Evolutionary conservation across 805 yeast species (phyloP).

Genomic region (Blastobotrys attinorum): DNA sequence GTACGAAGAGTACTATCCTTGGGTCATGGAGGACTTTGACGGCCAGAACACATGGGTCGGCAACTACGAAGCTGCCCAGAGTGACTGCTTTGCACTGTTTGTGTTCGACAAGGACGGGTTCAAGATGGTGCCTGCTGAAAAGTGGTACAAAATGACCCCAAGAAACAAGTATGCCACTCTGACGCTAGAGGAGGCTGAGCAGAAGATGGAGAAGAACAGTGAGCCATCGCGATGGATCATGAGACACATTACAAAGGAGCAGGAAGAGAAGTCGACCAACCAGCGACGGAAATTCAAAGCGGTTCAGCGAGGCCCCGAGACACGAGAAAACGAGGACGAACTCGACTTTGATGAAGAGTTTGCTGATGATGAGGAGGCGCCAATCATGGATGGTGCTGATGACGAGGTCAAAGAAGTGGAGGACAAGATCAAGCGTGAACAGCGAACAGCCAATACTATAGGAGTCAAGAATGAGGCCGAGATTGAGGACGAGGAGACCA

Average conservation of each 20-base stretch:
- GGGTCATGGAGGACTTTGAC: slow-evolving; percentile 97
- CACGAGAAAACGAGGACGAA: slow-evolving; percentile 73
- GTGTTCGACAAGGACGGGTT: slow-evolving; percentile 84
- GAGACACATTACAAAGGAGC: slow-evolving; percentile 71
- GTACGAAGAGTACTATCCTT: slow-evolving; percentile 94
- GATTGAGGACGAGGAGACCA: slow-evolving; percentile 53
- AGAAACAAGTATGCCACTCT: slow-evolving; percentile 89
- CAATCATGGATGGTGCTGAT: slow-evolving; percentile 90
- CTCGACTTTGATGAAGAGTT: slow-evolving; percentile 94
- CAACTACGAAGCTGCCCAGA: slow-evolving; percentile 83
- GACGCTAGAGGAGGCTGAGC: slow-evolving; percentile 94
- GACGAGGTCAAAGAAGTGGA: slow-evolving; percentile 91
- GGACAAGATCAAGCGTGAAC: slow-evolving; percentile 33
- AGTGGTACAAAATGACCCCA: slow-evolving; percentile 87
- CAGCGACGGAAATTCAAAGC: slow-evolving; percentile 38
- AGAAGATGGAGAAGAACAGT: slow-evolving; percentile 73
- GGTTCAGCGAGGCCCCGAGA: slow-evolving; percentile 37
- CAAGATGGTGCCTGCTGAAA: slow-evolving; percentile 91
- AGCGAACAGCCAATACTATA: slow-evolving; percentile 59
- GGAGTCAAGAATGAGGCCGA: slow-evolving; percentile 54
- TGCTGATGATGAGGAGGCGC: slow-evolving; percentile 98
- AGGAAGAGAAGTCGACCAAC: slow-evolving; percentile 43
- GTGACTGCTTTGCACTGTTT: slow-evolving; percentile 78
- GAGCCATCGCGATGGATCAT: slow-evolving; percentile 90
- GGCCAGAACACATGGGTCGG: slow-evolving; percentile 94